phyloP scores from a whole-genome alignment of 129 eudicot genomes.

The Sambucus nigra region DNA sequence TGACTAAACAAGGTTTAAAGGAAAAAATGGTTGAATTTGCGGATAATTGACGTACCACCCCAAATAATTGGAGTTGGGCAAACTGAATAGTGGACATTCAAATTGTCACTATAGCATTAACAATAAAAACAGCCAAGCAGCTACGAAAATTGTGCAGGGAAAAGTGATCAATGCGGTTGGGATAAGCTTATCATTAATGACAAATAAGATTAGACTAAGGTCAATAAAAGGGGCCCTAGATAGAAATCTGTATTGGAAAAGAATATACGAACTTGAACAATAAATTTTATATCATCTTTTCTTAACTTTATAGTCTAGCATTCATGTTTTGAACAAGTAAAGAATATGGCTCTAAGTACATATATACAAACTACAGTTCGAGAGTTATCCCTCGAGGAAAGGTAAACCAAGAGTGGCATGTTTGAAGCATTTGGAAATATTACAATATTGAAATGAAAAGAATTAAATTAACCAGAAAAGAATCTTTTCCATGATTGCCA shows the following conservation, averaged over 20 bases:
- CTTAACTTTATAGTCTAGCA: background rate
- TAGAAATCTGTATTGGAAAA: too few species aligned
- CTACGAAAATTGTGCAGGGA: too few species aligned
- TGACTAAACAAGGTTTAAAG: too few species aligned
- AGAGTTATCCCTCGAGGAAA: background rate
- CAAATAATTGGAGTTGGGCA: background rate
- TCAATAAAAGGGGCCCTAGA: too few species aligned
- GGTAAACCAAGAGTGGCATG: background rate
- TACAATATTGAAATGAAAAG: background rate
- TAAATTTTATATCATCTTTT: too few species aligned
- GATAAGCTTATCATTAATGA: too few species aligned
- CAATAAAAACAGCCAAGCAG: too few species aligned
- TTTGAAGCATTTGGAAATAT: background rate
- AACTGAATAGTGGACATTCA: too few species aligned
- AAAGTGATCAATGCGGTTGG: too few species aligned
- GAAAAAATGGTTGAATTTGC: background rate
- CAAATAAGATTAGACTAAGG: too few species aligned
- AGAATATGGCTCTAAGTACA: background rate
- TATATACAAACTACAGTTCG: background rate
- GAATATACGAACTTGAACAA: too few species aligned
- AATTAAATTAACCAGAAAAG: constrained; percentile 53
- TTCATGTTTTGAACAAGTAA: background rate
- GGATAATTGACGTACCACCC: background rate
- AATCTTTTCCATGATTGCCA: constrained; percentile 98
- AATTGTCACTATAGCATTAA: too few species aligned